phyloP scores from a whole-genome alignment of 139 green algal genomes.

The Closterium sp. region DNA sequence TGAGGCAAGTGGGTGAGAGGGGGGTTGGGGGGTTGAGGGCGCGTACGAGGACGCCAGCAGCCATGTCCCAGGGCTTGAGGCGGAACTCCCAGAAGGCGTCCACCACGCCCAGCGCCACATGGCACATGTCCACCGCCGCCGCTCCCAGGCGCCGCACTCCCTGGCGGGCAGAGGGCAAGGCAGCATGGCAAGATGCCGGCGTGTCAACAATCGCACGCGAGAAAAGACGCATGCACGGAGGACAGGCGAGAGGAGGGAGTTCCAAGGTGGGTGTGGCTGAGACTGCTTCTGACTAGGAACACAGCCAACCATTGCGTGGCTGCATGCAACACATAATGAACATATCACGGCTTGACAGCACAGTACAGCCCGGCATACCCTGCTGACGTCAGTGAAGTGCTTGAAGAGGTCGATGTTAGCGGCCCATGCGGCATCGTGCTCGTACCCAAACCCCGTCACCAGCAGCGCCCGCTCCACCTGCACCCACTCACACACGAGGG shows the following conservation, averaged over 20 bases:
- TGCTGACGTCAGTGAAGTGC: conserved; percentile 77
- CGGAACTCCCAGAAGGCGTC: conserved; percentile 77
- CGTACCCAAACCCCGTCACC: conserved; percentile 85
- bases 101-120: conserved; percentile 73
- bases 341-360: no score
- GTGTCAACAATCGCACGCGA: conserved; percentile 11
- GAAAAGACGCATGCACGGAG: no score
- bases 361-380: no score
- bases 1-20: no score
- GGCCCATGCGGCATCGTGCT: conserved; percentile 77
- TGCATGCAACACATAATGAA: no score
- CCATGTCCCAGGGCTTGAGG: conserved; percentile 69
- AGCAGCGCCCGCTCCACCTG: conserved; percentile 53
- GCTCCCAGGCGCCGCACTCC: conserved; percentile 79
- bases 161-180: conserved; percentile 11
- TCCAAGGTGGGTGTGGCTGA: not conserved
- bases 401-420: conserved; percentile 87
- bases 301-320: no score
- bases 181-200: conserved; percentile 21
- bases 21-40: not conserved
- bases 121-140: conserved; percentile 87
- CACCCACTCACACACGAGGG: no score
- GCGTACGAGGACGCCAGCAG: conserved; percentile 42
- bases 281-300: no score
- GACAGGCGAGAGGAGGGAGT: not conserved